Conservation (phyloP, 495 filamentous ascomycete genomes). For the Neurospora cerealis region DNA sequence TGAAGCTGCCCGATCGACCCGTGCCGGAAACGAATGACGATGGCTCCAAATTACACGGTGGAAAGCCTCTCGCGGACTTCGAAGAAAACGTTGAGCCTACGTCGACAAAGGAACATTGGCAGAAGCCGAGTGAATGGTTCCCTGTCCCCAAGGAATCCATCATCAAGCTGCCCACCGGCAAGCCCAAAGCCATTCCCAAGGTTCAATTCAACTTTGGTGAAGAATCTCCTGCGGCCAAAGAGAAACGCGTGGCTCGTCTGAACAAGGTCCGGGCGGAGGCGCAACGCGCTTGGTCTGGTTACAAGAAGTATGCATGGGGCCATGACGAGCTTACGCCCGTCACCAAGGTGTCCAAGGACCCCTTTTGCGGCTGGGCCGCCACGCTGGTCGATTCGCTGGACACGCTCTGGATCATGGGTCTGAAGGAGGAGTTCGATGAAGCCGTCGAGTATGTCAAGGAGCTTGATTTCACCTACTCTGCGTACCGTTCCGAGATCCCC, state of each 20-base stretch:
- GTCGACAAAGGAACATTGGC: constrained; percentile 52
- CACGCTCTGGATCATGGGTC: constrained; percentile 91
- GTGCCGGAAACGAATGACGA: neutral
- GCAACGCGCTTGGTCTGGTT: constrained; percentile 69
- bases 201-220: constrained; percentile 63
- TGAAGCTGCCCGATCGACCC: constrained; percentile 2
- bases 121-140: constrained; percentile 59
- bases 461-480: constrained; percentile 84
- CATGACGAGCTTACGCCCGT: constrained; percentile 77
- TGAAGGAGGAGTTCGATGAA: constrained; percentile 83
- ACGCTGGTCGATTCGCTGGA: constrained; percentile 91
- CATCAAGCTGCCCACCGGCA: constrained; percentile 65
- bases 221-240: constrained; percentile 51
- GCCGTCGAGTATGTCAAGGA: constrained; percentile 63
- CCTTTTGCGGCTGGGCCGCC: constrained; percentile 92
- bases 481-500: constrained; percentile 48
- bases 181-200: constrained; percentile 56
- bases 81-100: constrained; percentile 10
- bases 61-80: constrained; percentile 5
- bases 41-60: neutral
- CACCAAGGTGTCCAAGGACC: constrained; percentile 50
- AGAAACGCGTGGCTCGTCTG: constrained; percentile 52
- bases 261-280: constrained; percentile 69
- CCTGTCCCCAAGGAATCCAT: constrained; percentile 58
- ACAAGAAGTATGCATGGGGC: constrained; percentile 72